Conservation (phyloP, 441 rosid genomes). For the Brassica hybrid region DNA sequence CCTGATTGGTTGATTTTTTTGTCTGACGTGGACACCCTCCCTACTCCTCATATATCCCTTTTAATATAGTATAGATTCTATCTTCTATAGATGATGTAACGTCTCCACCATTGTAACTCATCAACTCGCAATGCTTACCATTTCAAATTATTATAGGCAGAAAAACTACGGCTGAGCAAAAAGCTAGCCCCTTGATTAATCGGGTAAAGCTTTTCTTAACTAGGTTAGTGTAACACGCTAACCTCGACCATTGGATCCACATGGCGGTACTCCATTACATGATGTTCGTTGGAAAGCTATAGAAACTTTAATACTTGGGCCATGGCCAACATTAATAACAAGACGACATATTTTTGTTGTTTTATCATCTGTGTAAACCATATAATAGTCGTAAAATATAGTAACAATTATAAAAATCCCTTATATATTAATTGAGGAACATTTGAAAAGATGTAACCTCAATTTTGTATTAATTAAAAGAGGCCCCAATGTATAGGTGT, state of each 20-base stretch:
- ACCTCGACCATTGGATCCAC: conserved; percentile 29
- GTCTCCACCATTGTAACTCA: conserved; percentile 17
- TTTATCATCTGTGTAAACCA: not conserved
- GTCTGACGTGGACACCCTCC: no score
- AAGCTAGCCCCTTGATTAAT: conserved; percentile 20
- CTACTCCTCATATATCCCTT: no score
- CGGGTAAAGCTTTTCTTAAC: not conserved
- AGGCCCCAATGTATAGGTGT: no score
- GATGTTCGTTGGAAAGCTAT: conserved; percentile 17
- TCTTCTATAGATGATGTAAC: not conserved
- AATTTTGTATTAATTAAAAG: no score
- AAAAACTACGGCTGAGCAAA: conserved; percentile 22
- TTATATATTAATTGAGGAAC: no score
- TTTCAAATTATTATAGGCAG: not conserved
- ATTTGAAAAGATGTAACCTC: no score
- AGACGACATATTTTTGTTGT: conserved; percentile 16
- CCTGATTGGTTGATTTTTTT: no score
- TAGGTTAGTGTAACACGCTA: conserved; percentile 9
- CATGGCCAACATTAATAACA: conserved; percentile 22
- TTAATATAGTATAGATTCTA: no score
- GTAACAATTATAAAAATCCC: no score
- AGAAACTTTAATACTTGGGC: conserved; percentile 26
- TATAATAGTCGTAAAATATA: not conserved
- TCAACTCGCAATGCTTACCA: not conserved
- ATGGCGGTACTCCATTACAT: conserved; percentile 8